Conservation (phyloP, 2,329 filamentous ascomycete genomes). For the Fusarium oxysporum region DNA sequence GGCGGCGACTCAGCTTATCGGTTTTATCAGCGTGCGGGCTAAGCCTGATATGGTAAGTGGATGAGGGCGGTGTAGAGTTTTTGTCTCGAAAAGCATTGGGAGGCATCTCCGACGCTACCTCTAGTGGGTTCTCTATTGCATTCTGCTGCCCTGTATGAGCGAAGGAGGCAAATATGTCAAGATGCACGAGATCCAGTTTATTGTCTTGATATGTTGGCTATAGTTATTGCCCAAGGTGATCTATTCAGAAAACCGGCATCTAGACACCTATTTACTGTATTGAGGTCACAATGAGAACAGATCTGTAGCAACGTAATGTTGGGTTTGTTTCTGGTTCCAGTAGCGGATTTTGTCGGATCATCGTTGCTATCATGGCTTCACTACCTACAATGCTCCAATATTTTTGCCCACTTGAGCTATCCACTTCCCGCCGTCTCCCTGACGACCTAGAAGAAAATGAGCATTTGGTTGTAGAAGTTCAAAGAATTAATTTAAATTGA, state of each 20-base stretch:
- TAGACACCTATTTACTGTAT: not conserved
- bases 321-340: constrained; percentile 21
- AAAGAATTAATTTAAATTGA: not conserved
- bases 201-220: not conserved
- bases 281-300: not conserved
- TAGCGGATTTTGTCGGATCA: constrained; percentile 37
- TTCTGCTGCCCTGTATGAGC: constrained; percentile 4
- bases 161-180: constrained; percentile 27
- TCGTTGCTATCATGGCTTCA: constrained; percentile 21
- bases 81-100: constrained; percentile 27
- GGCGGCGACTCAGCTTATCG: constrained; percentile 50
- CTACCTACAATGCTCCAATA: constrained; percentile 18
- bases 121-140: not conserved
- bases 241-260: not conserved
- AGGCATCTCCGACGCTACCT: constrained; percentile 35
- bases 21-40: constrained; percentile 44
- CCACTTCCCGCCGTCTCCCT: constrained; percentile 44
- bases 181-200: constrained; percentile 1
- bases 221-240: not conserved
- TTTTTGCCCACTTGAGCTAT: constrained; percentile 28
- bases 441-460: constrained; percentile 21
- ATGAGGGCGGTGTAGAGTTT: constrained; percentile 45
- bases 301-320: not conserved
- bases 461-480: not conserved
- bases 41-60: constrained; percentile 31